A percentile compares a stretch with the other conserved stretches of the same genome.
Conservation (phyloP, 257 asterid species). For the Solanum boliviense region DNA sequence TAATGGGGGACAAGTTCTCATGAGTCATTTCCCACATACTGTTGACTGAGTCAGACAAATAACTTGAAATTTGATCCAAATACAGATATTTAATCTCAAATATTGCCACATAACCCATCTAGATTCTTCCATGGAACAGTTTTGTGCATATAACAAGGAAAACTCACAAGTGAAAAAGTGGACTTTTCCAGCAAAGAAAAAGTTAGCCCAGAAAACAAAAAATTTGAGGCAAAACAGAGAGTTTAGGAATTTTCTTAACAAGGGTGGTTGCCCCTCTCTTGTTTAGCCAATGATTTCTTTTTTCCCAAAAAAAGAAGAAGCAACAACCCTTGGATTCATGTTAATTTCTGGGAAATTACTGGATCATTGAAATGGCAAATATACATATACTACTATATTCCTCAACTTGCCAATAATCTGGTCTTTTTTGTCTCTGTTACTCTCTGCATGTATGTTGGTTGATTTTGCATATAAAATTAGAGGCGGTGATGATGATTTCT, state of each 20-base stretch:
- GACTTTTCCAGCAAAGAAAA: not conserved
- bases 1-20: no score
- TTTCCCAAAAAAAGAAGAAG: not conserved
- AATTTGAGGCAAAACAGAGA: not conserved
- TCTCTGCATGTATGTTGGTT: not conserved
- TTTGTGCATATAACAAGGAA: no score
- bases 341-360: not conserved
- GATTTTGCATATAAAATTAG: not conserved
- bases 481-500: not conserved
- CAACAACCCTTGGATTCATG: not conserved
- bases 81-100: no score
- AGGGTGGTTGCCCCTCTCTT: constrained; percentile 54
- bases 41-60: no score
- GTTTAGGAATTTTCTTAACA: not conserved
- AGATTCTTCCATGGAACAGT: no score
- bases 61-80: no score
- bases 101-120: no score
- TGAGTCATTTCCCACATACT: no score
- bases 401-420: no score
- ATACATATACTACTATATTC: not conserved
- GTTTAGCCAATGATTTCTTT: constrained; percentile 9
- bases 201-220: not conserved
- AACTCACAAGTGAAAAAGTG: no score
- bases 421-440: not conserved
- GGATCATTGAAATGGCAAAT: not conserved